Conservation (phyloP, 306 rosid genomes). For the Gleditsia sinensis region DNA sequence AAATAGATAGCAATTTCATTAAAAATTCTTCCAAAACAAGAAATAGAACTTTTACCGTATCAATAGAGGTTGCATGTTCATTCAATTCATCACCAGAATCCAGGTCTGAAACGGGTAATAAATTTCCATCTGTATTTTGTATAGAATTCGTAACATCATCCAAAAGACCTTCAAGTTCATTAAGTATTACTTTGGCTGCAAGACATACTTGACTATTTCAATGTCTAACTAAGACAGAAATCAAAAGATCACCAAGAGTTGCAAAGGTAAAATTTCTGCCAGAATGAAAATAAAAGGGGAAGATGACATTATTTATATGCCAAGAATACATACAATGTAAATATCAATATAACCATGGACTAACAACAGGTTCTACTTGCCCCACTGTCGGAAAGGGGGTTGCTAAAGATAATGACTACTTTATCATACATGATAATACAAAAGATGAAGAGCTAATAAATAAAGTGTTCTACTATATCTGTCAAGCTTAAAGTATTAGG, state of each 20-base stretch:
- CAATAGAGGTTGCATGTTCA: slow-evolving; percentile 31
- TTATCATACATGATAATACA: not conserved
- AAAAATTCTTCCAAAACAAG: slow-evolving; percentile 5
- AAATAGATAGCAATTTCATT: not conserved
- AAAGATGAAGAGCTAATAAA: not conserved
- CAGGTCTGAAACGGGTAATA: slow-evolving; percentile 22
- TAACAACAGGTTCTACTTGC: slow-evolving; percentile 1
- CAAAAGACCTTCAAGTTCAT: slow-evolving; percentile 56
- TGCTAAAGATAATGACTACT: not conserved
- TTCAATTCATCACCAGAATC: slow-evolving; percentile 38
- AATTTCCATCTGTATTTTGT: slow-evolving; percentile 28
- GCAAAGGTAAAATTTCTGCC: not conserved
- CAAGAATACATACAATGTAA: slow-evolving; percentile 12
- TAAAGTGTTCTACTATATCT: not conserved
- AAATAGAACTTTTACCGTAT: slow-evolving; percentile 43
- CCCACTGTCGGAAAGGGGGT: not conserved
- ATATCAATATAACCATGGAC: not conserved
- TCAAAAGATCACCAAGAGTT: not conserved
- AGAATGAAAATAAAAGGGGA: not conserved
- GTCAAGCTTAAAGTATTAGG: no score
- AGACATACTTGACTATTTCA: slow-evolving; percentile 28
- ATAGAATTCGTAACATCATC: slow-evolving; percentile 50
- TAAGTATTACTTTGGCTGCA: slow-evolving; percentile 39
- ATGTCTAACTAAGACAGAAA: slow-evolving; percentile 31
- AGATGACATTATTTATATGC: slow-evolving; percentile 5